These are phyloP conservation scores for Phytophthora chlamydospora DNA, from an alignment of 352 stramenopile genomes.

Conservation along the genomic window DNA sequence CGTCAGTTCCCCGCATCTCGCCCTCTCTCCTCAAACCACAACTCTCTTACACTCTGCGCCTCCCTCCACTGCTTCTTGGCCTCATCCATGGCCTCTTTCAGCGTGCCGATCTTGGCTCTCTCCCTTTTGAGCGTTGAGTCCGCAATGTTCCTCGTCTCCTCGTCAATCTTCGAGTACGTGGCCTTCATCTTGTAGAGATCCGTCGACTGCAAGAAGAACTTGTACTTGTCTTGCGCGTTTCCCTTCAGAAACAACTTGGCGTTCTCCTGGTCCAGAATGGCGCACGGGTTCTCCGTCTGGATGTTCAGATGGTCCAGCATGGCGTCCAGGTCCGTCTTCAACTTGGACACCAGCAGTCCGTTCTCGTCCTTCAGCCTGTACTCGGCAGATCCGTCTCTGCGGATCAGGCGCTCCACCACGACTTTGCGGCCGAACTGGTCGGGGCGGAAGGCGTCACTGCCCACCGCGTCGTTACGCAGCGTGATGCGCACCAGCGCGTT, in stretches of 20 bases:
- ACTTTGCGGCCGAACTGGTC: conserved; percentile 94
- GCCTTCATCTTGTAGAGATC: conserved; percentile 94
- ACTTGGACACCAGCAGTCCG: conserved; percentile 69
- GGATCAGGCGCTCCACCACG: conserved; percentile 93
- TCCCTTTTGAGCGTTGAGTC: conserved; percentile 77
- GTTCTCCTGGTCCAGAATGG: conserved; percentile 98
- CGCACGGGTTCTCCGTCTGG: conserved; percentile 97
- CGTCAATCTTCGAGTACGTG: conserved; percentile 87
- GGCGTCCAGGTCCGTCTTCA: conserved; percentile 92
- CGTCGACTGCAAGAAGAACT: conserved; percentile 97
- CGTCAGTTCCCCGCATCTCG: not conserved
- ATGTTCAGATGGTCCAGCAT: conserved; percentile 96
- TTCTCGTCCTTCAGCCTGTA: conserved; percentile 77
- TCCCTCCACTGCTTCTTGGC: conserved; percentile 76
- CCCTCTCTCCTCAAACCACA: not conserved
- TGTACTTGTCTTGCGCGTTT: conserved; percentile 95
- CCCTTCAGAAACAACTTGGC: conserved; percentile 97
- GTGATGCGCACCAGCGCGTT: conserved; percentile 92
- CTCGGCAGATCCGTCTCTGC: conserved; percentile 74
- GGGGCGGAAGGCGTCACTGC: conserved; percentile 90
- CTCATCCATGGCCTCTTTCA: conserved; percentile 69
- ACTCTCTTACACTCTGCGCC: conserved; percentile 59
- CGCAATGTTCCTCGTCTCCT: conserved; percentile 67
- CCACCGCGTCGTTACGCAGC: conserved; percentile 90
- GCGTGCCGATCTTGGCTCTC: conserved; percentile 57